Base-by-base conservation (phyloP, 805 yeast genomes). In the Yarrowia bubula region DNA sequence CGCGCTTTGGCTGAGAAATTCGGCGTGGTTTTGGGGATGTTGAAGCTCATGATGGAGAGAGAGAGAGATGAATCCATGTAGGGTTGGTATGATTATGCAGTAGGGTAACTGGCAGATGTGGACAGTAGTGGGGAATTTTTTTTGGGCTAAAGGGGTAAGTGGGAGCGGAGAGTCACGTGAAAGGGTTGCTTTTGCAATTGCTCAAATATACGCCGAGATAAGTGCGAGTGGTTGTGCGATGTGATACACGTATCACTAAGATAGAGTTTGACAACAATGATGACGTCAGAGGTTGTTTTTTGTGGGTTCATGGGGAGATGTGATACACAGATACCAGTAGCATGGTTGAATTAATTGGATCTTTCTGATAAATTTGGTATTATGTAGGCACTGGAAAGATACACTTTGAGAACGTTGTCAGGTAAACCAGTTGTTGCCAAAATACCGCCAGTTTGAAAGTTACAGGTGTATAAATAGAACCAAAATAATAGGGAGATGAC, bases 11-110 rank as follows among this genome's bases (percentile, higher is more conserved):
- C 53, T 11, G 61, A 35, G 41, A 66, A 66, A 33, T 65, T 48
- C n/a, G 68, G 68, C 38, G 67, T 38, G 32, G 64, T 58, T 9
- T 61, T 35, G 33, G 68, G 68, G 14, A 66, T 44, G 43, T 51
- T 38, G 65, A 66, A 66, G 63, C 65, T 64, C 68, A 66, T 46
- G 55, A 17, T 17, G 61, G 9, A 18, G 53, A 38, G 44, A 28
- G 17, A 15, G 53, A 32, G 38, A 15, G 35, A 32, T 32, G n/a
- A 31, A 14, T 33, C 14, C 37, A 44, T 65, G 14, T 35, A 18
- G 32, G 22, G 46, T 18, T 35, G 13, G 13, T 51, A 28, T 10
- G 22, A n/a, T 44, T 22, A 46, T 15, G 53, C 53, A 33, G 53
- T 48, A 48, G 55, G 55, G 55, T 48, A 48, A 48, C 15, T 3